Base-by-base conservation (phyloP, 2,329 filamentous ascomycete genomes). In the Colletotrichum sublineola region DNA sequence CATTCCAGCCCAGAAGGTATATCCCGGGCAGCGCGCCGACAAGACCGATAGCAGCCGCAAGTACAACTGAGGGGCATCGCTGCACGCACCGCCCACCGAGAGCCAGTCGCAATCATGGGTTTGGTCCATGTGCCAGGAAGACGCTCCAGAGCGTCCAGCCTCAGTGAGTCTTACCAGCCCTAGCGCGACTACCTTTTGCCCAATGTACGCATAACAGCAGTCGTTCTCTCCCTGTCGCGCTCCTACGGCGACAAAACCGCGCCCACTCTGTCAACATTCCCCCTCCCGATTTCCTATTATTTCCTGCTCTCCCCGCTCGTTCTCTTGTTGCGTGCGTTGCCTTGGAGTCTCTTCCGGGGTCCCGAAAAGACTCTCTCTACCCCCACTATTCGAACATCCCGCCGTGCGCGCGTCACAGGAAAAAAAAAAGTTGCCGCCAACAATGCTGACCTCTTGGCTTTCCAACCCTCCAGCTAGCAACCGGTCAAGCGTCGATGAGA, bases 401-500 rank as follows among this genome's bases (percentile, higher is more conserved):
- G 55, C 24, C 38, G 36, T 52, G 60, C 62, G 68, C 53, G 50
- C 71, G 66, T 75, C 67, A 31, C 56, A 40, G 53, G 31, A 53
- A 48, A 44, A 61, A 50, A 68, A 69, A 73, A 67, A 58, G 57
- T 44, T 67, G 57, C 57, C 52, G 33, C 40, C 68, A 46, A 71
- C 69, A 75, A 85, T 85, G 81, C 82, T 86, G 76, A 85, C 83
- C 75, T 63, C 61, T 77, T 85, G 83, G 82, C 81, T 82, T 76
- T 76, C 79, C 52, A 71, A 73, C 52, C 76, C 79, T 79, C 78
- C 79, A 75, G 76, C 78, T 86, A 85, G 85, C 79, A 84, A 81
- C 77, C 82, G 82, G 75, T 89, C 88, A 57, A 92, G 91, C 5
- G 82, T 82, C 75, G 90, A 93, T 69, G 90, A 91, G 33, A 79